phyloP scores from a whole-genome alignment of 2,329 filamentous ascomycete species.

The Sarocladium oryzae region DNA sequence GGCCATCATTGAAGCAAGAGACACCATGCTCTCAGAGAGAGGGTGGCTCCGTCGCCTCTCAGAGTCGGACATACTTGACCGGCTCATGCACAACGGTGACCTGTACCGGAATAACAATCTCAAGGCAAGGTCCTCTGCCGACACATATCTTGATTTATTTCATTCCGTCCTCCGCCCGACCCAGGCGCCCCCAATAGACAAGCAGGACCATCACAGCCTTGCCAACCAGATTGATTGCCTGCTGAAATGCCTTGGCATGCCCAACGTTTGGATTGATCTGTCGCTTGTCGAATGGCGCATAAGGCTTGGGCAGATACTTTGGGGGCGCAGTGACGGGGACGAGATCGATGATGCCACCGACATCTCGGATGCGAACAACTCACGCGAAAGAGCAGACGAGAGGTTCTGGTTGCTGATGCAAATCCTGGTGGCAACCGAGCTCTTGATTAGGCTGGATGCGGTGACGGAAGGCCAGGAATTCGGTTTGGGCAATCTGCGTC shows the following conservation, averaged over 20 bases:
- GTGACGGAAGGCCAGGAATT: slow-evolving; percentile 56
- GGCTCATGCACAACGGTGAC: slow-evolving; percentile 49
- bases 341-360: slow-evolving; percentile 46
- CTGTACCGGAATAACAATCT: slow-evolving; percentile 48
- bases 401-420: slow-evolving; percentile 63
- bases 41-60: slow-evolving; percentile 50
- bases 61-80: slow-evolving; percentile 51
- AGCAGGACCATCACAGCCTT: slow-evolving; percentile 53
- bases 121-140: slow-evolving; percentile 43
- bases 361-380: slow-evolving; percentile 40
- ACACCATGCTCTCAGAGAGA: slow-evolving; percentile 46
- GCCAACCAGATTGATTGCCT: slow-evolving; percentile 65
- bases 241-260: slow-evolving; percentile 56
- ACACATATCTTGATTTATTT: slow-evolving; percentile 59
- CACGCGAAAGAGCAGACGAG: slow-evolving; percentile 51
- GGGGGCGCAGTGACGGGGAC: slow-evolving; percentile 50
- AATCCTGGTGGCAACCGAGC: slow-evolving; percentile 57
- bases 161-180: slow-evolving; percentile 52
- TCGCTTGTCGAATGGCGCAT: slow-evolving; percentile 70
- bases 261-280: slow-evolving; percentile 69
- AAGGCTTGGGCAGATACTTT: slow-evolving; percentile 64
- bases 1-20: slow-evolving; percentile 50
- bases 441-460: slow-evolving; percentile 57
- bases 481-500: slow-evolving; percentile 21
- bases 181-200: slow-evolving; percentile 45